phyloP scores from a whole-genome alignment of 163 green algal genomes.

The Scenedesmus sp. region DNA sequence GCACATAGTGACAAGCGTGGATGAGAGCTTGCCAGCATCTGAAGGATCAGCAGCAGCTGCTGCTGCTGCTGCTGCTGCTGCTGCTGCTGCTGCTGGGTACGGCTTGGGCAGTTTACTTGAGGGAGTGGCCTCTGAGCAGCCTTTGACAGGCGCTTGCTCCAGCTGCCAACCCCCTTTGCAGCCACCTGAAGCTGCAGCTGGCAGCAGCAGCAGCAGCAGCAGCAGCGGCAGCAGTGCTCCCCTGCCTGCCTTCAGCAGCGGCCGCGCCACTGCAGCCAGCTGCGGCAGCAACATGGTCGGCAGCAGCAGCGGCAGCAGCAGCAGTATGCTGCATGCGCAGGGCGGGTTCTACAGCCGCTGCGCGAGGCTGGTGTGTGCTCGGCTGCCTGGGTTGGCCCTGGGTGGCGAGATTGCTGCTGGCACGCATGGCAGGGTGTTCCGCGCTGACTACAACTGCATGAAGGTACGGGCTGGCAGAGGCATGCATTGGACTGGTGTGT shows the following conservation, averaged over 20 bases:
- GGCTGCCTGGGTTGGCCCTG: conserved; percentile 54
- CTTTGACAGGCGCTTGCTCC: neutral
- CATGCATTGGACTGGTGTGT: too few relatives aligned
- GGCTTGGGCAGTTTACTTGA: neutral
- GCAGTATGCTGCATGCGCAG: conserved; percentile 65
- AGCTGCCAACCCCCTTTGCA: too few relatives aligned
- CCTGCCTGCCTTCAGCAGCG: too few relatives aligned
- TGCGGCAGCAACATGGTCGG: conserved; percentile 48
- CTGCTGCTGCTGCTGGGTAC: neutral
- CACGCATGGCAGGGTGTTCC: conserved; percentile 18
- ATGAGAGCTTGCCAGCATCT: neutral
- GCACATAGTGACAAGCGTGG: neutral
- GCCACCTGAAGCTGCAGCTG: neutral
- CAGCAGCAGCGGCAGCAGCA: conserved; percentile 50
- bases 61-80: neutral
- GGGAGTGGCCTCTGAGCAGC: neutral
- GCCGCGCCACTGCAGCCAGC: neutral
- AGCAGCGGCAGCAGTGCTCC: neutral
- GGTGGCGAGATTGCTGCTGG: conserved; percentile 57
- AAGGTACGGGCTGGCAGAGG: too few relatives aligned
- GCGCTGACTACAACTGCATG: neutral
- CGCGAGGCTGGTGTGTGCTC: conserved; percentile 62
- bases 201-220: conserved; percentile 5
- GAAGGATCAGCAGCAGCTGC: neutral
- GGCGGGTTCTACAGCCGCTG: conserved; percentile 61